Evolutionary conservation across 2,329 filamentous ascomycete genomes (phyloP), one percentile per base, ranked within the genome.

Genomic region (Domatiomyces globalis): DNA sequence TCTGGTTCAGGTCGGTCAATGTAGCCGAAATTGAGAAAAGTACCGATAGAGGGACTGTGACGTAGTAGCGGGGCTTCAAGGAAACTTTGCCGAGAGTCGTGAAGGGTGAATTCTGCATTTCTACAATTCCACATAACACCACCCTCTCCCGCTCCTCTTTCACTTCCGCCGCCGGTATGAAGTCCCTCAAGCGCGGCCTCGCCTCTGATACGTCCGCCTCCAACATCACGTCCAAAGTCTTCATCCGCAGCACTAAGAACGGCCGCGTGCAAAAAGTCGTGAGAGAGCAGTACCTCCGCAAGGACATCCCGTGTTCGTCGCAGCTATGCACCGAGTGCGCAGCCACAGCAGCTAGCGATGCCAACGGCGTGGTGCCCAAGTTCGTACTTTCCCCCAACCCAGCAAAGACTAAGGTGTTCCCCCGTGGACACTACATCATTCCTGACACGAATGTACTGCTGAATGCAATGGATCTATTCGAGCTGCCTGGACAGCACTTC

Each of bases 241-340:
- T 94, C 65, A 86, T 98, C 57, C 80, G 92, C 54, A 95, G 92
- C 22, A 94, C 90, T 46, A 89, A 87, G 69, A 92, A 82, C 68
- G 92, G 92, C 69, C 95, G 95, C 73, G 90, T 96, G 54, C 92
- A 96, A 69, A 98, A 98, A 76, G 94, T 98, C 64, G 92, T 98
- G 59, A 82, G 89, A 63, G 92, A 98, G 73, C 78, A 96, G 57
- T 98, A 98, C 69, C 76, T 98, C 55, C 81, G 92, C 67, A 86
- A 90, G 71, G 92, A 98, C 67, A 96, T 98, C 63, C 90, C 92
- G 48, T 98, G 92, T 72, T 95, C 90, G 33, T 96, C 90, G 22
- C 85, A 83, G 67, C 74, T 98, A 45, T 98, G 92, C 73, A 77
- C 77, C 55, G 71, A 69, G 63, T 98, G 92, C 67, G 75, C 85